Evolutionary conservation across 805 yeast genomes (phyloP), one percentile per base, ranked within the genome.

Genomic region (Yamadazyma olivae): DNA sequence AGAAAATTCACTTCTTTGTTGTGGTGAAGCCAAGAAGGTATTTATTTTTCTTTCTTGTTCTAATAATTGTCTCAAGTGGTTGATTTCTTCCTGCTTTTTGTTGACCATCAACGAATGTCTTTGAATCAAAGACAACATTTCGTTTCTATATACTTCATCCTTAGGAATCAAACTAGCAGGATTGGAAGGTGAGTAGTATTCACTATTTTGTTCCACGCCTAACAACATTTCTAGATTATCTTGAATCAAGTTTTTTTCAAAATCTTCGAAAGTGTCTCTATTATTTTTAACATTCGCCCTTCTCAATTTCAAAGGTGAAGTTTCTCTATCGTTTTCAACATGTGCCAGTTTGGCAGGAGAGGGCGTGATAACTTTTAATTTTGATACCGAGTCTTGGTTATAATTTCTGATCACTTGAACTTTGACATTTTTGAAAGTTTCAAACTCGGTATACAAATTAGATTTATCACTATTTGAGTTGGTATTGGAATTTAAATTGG

Each of bases 31-130:
- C n/a, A 39, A 34, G n/a, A 27, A 30, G 9, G 36, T 38, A 38
- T 47, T 54, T 7, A 51, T 30, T 27, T 44, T 39, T 30, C 52
- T 47, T 39, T 59, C 61, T 24, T 53, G 48, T 10, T 31, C 33
- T 30, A 59, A 42, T 16, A 59, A 44, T 13, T 45, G 33, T 27
- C 48, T 53, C 17, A 57, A 41, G 29, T 51, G 46, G 10, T 46
- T 41, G 14, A 54, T 56, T 39, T 58, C 61, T 13, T 46, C 41
- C 35, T 53, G 55, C 33, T 59, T 60, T 33, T 48, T 54, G 12
- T 38, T 30, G 7, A 57, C 42, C 35, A 56, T 43, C 3, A 34
- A 33, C 9, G 48, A 40, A 27, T 59, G 59, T 8, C 50, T 46
- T 30, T 53, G 48, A 7, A 54, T 46, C 14, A 58, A 39, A 12